Conservation (phyloP, 2,329 filamentous ascomycete species). For the Colletotrichum sp. region DNA sequence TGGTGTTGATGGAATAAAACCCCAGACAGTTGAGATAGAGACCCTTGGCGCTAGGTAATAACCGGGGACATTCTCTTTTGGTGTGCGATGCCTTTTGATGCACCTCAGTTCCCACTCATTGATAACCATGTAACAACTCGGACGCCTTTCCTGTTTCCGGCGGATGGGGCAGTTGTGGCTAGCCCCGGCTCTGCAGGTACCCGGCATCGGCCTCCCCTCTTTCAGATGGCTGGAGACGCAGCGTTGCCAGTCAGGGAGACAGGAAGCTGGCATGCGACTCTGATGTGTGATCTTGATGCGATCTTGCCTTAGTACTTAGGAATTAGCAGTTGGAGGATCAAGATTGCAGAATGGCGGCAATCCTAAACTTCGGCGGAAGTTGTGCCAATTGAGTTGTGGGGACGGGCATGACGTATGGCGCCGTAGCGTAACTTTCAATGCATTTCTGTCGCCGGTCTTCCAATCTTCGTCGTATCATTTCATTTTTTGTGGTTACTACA, state of each 20-base stretch:
- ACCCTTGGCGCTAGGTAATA: not conserved
- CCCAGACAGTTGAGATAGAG: not conserved
- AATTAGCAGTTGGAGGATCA: not conserved
- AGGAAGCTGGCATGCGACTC: not conserved
- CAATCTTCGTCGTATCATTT: not conserved
- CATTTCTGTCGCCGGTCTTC: too few relatives aligned
- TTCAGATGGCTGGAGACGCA: not conserved
- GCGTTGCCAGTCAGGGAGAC: not conserved
- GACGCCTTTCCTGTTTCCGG: constrained; percentile 3
- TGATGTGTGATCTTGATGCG: not conserved
- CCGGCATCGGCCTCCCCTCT: constrained; percentile 11
- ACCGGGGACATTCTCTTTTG: not conserved
- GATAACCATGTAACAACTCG: not conserved
- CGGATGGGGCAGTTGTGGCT: not conserved
- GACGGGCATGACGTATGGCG: not conserved
- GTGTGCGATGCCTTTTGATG: not conserved
- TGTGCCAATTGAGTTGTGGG: not conserved
- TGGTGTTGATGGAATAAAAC: not conserved
- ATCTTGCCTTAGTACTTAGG: not conserved
- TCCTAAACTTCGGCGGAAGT: not conserved
- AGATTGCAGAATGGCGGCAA: not conserved
- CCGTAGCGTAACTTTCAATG: not conserved
- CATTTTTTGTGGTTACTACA: not conserved
- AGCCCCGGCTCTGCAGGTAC: constrained; percentile 11
- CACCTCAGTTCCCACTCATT: not conserved